These are phyloP conservation scores for Phallus indusiatus DNA, from an alignment of 768 basidiomycete species.

Conservation along the genomic window DNA sequence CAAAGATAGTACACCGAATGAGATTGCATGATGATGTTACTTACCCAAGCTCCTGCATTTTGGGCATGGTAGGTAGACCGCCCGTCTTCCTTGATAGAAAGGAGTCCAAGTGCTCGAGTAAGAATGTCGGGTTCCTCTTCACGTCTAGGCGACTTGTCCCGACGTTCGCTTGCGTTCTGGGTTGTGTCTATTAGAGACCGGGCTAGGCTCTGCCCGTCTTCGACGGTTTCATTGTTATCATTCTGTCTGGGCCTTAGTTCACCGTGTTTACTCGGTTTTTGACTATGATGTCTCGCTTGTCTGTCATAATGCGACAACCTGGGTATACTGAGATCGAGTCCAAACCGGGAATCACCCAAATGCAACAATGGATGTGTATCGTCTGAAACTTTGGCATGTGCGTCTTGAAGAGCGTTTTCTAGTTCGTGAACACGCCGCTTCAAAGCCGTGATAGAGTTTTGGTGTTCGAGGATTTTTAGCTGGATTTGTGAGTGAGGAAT, in stretches of 20 bases:
- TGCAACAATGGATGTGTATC: conserved; percentile 49
- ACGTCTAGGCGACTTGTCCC: conserved; percentile 19
- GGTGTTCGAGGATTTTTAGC: conserved; percentile 15
- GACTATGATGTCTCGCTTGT: too few species aligned
- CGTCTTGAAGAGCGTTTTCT: conserved; percentile 53
- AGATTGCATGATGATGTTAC: not conserved
- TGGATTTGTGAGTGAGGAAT: not conserved
- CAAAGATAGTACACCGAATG: too few species aligned
- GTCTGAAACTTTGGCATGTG: conserved; percentile 37
- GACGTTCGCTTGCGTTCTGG: not conserved
- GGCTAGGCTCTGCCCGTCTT: conserved; percentile 45
- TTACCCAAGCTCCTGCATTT: not conserved
- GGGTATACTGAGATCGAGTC: conserved; percentile 56
- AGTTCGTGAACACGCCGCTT: conserved; percentile 54
- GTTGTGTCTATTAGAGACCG: conserved; percentile 24
- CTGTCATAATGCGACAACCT: conserved; percentile 15
- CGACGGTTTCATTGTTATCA: too few species aligned
- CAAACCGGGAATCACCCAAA: conserved; percentile 35
- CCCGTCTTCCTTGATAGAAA: conserved; percentile 62
- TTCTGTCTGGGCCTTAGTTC: too few species aligned
- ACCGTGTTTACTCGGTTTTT: too few species aligned
- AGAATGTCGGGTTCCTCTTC: conserved; percentile 41
- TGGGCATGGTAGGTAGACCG: conserved; percentile 46
- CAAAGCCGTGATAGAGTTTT: conserved; percentile 55
- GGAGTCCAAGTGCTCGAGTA: conserved; percentile 57